Conservation (phyloP, 2,329 filamentous ascomycete genomes). For the Pseudocercospora pini-densiflorae region DNA sequence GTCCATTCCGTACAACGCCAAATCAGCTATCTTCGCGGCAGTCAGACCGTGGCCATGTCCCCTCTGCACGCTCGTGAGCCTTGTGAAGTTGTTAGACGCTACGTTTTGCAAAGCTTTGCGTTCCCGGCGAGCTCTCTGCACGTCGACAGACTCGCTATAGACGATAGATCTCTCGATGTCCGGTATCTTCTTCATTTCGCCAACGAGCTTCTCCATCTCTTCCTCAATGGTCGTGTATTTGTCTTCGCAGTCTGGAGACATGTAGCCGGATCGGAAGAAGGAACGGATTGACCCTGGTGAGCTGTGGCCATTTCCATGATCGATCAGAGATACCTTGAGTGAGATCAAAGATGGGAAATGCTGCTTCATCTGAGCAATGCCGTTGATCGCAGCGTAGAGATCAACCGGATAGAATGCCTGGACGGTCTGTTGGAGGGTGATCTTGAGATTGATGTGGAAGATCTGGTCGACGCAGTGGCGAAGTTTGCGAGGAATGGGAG, state of each 20-base stretch:
- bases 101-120: background rate
- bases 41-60: background rate
- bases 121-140: background rate
- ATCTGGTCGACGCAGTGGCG: background rate
- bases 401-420: background rate
- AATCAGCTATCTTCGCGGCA: background rate
- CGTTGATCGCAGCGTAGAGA: background rate
- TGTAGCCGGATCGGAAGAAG: too few species aligned
- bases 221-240: too few species aligned
- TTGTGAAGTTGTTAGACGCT: background rate
- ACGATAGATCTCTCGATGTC: too few species aligned
- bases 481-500: background rate
- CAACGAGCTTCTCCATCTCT: too few species aligned
- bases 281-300: too few species aligned
- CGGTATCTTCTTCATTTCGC: too few species aligned
- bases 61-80: background rate
- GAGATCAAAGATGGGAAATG: background rate
- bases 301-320: background rate
- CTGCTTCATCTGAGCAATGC: background rate
- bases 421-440: background rate
- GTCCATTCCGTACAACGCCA: background rate
- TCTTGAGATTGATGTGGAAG: background rate
- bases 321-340: background rate
- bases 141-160: background rate
- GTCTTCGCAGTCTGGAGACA: too few species aligned